Percentiles rank a stretch among this genome's conserved stretches.
Evolutionary conservation across 441 rosid genomes (phyloP).

Genomic region (Metrosideros polymorpha): DNA sequence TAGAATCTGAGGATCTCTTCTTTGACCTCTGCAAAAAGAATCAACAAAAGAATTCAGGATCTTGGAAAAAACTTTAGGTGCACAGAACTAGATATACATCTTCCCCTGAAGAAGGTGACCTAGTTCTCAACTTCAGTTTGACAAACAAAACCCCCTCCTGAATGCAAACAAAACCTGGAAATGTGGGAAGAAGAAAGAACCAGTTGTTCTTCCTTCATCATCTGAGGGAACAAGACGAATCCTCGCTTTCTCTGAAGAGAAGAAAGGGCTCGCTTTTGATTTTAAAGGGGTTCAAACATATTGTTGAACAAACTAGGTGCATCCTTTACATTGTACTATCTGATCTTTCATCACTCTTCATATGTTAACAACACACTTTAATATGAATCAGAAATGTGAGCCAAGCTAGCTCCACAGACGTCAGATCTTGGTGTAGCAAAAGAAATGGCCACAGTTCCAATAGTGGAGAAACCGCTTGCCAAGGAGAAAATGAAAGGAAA

Average conservation of each 20-base stretch:
- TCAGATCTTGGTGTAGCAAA: not conserved
- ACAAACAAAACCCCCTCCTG: not conserved
- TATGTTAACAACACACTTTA: not conserved
- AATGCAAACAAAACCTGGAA: not conserved
- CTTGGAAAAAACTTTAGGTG: not conserved
- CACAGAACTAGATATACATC: not conserved
- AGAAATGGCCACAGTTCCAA: not conserved
- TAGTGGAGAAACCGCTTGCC: not conserved
- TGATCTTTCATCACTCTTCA: not conserved
- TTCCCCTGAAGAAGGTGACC: not conserved
- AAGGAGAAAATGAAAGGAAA: not conserved
- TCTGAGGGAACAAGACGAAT: not conserved
- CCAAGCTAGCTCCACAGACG: not conserved
- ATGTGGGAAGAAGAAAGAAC: not conserved
- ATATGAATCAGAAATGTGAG: not conserved
- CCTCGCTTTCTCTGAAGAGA: not conserved
- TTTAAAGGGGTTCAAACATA: not conserved
- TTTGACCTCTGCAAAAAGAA: constrained; percentile 54
- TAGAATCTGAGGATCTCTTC: constrained; percentile 48
- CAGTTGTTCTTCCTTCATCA: not conserved
- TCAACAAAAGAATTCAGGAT: not conserved
- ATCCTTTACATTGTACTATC: not conserved
- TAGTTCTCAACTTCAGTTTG: not conserved
- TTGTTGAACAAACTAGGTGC: not conserved
- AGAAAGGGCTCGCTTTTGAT: not conserved